phyloP scores from a whole-genome alignment of 164 flowering plant genomes.

The Umbellularia californica region DNA sequence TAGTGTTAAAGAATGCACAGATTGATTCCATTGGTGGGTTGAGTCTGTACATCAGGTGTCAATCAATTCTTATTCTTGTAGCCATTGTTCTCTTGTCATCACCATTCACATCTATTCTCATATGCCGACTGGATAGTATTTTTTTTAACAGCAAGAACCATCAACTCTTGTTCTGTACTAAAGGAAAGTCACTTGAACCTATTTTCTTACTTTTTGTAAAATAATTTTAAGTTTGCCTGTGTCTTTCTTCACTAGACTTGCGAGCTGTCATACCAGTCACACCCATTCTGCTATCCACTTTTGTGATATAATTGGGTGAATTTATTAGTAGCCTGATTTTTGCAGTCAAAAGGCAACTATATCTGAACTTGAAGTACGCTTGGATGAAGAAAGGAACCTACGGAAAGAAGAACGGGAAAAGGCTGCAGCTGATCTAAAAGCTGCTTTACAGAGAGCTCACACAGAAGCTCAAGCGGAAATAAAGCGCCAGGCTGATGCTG shows the following conservation, averaged over 20 bases:
- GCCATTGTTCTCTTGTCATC: not conserved
- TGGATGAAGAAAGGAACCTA: slow-evolving; percentile 80
- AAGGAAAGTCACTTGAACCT: not conserved
- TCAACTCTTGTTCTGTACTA: not conserved
- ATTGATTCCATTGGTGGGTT: no score
- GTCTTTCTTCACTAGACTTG: not conserved
- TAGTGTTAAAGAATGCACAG: no score
- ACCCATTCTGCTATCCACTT: not conserved
- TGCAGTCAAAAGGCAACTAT: slow-evolving; percentile 85
- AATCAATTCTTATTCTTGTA: not conserved
- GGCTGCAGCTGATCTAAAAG: slow-evolving; percentile 62
- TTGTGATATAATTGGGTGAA: not conserved
- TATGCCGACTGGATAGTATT: not conserved
- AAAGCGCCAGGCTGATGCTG: slow-evolving; percentile 53
- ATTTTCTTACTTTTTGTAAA: no score
- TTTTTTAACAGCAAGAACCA: not conserved
- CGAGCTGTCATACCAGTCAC: not conserved
- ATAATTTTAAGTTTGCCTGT: not conserved
- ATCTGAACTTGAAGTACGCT: slow-evolving; percentile 63
- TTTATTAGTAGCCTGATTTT: not conserved
- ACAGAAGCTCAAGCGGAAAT: slow-evolving; percentile 77
- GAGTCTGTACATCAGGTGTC: not conserved
- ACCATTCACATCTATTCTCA: not conserved
- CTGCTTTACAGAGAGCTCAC: slow-evolving; percentile 65
- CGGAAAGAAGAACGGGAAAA: slow-evolving; percentile 87